Percentiles rank a stretch among this genome's conserved stretches.
Evolutionary conservation across 345 rosid genomes (phyloP).

Genomic region (Jatropha curcas): DNA sequence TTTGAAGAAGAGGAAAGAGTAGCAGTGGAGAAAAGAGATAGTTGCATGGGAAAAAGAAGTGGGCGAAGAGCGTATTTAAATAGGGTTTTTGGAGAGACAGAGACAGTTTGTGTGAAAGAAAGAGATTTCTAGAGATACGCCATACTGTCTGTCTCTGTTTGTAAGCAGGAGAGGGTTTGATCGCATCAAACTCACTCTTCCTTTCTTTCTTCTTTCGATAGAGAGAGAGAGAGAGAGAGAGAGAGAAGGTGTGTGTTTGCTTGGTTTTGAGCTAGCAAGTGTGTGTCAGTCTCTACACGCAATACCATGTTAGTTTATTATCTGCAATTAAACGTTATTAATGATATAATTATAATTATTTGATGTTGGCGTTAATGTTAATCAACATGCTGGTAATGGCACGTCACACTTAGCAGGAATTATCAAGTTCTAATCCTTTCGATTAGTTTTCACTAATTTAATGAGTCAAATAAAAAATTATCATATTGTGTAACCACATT

Average conservation of each 20-base stretch:
- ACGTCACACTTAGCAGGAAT: too few relatives aligned
- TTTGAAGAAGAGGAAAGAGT: neutral
- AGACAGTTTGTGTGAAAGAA: constrained; percentile 9
- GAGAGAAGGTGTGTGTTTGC: constrained; percentile 1
- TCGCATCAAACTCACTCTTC: neutral
- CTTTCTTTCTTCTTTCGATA: neutral
- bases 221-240: neutral
- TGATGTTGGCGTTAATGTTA: too few relatives aligned
- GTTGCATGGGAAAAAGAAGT: constrained; percentile 48
- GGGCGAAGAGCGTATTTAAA: constrained; percentile 44
- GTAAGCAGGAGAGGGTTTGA: constrained; percentile 17
- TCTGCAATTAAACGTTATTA: too few relatives aligned
- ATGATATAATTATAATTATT: neutral
- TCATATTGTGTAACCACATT: too few relatives aligned
- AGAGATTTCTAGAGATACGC: constrained; percentile 34
- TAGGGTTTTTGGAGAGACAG: constrained; percentile 35
- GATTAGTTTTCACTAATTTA: too few relatives aligned
- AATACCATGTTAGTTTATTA: constrained; percentile 21
- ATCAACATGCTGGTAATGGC: too few relatives aligned
- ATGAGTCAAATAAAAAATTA: too few relatives aligned
- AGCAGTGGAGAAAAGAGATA: constrained; percentile 32
- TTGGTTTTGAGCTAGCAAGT: constrained; percentile 26
- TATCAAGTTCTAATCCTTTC: too few relatives aligned
- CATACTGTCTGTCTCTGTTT: constrained; percentile 38
- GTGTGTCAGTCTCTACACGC: constrained; percentile 44